Percentiles rank a stretch among this genome's conserved stretches.
These are phyloP conservation scores for Pharus latifolius DNA, from an alignment of 176 grass and related monocot species.

Conservation along the genomic window DNA sequence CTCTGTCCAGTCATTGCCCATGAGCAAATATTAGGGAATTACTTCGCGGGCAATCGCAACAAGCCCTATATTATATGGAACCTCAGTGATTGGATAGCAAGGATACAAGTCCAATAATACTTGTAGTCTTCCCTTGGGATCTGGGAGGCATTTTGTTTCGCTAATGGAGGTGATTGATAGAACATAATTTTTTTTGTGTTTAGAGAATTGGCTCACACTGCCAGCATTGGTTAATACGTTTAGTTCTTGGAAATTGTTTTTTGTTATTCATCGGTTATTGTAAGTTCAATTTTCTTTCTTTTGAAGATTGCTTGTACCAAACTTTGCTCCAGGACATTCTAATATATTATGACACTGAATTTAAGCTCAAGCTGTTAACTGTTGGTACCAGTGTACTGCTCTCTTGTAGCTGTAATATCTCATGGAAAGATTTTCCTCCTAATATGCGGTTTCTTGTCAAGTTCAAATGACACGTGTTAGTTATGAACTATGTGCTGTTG, in stretches of 20 bases:
- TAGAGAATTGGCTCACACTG: slow-evolving; percentile 38
- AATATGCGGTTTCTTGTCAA: background rate
- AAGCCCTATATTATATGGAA: slow-evolving; percentile 4
- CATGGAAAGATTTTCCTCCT: background rate
- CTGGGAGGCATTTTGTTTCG: slow-evolving; percentile 33
- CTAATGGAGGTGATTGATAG: slow-evolving; percentile 44
- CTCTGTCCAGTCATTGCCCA: slow-evolving; percentile 13
- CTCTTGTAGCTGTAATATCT: background rate
- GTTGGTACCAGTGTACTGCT: background rate
- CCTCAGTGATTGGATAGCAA: slow-evolving; percentile 12
- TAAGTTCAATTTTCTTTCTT: slow-evolving; percentile 26
- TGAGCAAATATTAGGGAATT: slow-evolving; percentile 28
- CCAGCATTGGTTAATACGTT: slow-evolving; percentile 45
- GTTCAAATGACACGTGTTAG: background rate
- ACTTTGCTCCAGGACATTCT: slow-evolving; percentile 23
- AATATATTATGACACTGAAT: slow-evolving; percentile 45
- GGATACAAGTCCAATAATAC: slow-evolving; percentile 39
- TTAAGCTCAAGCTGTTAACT: background rate
- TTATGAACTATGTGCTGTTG: too few relatives aligned
- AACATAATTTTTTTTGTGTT: slow-evolving; percentile 31
- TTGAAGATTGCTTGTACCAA: slow-evolving; percentile 34
- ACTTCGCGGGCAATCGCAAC: slow-evolving; percentile 2
- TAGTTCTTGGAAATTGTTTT: slow-evolving; percentile 31
- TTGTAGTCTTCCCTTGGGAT: slow-evolving; percentile 20
- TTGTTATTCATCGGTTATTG: slow-evolving; percentile 28